Percentiles rank a stretch among this genome's conserved stretches.
phyloP scores from a whole-genome alignment of 2,329 filamentous ascomycete genomes.

The Colletotrichum sidae region DNA sequence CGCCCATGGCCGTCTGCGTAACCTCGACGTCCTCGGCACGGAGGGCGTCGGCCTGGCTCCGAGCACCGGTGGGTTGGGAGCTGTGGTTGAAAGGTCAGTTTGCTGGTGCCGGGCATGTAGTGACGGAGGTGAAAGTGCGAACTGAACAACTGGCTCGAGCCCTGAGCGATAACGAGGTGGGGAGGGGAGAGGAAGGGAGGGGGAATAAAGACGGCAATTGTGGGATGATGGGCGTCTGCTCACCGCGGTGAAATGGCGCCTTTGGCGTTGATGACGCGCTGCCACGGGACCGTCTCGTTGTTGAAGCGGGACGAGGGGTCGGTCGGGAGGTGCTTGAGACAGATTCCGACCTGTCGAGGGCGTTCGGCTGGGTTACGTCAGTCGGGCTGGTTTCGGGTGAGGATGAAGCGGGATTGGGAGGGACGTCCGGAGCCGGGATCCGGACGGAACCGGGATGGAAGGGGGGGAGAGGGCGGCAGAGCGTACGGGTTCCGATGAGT shows the following conservation, averaged over 20 bases:
- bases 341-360: constrained; percentile 88
- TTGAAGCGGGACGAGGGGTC: constrained; percentile 70
- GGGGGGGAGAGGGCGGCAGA: not conserved
- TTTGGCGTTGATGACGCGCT: constrained; percentile 89
- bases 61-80: constrained; percentile 60
- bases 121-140: too few relatives aligned
- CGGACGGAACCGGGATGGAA: not conserved
- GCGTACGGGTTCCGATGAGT: constrained; percentile 78
- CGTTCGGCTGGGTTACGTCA: constrained; percentile 67
- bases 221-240: constrained; percentile 1
- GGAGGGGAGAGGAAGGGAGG: not conserved
- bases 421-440: not conserved
- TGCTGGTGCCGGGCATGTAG: not conserved
- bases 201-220: not conserved
- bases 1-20: constrained; percentile 60
- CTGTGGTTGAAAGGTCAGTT: constrained; percentile 43
- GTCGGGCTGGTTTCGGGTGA: not conserved
- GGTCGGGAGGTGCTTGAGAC: constrained; percentile 84
- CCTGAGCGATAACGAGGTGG: not conserved
- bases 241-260: constrained; percentile 88
- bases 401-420: not conserved
- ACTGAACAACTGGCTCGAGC: too few relatives aligned
- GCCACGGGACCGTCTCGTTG: constrained; percentile 88
- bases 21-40: constrained; percentile 65
- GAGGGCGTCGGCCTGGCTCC: constrained; percentile 63